Evolutionary conservation across 257 asterid species (phyloP).

Genomic region (Phtheirospermum japonicum): DNA sequence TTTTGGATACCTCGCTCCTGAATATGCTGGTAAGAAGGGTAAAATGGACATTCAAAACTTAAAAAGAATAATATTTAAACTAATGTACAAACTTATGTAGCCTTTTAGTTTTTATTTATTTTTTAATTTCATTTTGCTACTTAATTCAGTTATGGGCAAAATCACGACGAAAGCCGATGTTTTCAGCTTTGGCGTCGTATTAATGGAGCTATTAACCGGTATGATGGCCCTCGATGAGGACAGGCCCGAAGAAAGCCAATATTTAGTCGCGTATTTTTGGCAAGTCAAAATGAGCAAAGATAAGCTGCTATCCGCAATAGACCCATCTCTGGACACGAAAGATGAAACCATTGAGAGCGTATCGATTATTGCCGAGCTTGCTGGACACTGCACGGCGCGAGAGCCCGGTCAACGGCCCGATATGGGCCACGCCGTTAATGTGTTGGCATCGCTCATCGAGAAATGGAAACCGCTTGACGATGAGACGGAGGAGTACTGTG

Average conservation of each 20-base stretch:
- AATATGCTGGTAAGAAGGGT: constrained; percentile 68
- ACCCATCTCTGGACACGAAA: constrained; percentile 51
- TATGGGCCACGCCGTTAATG: constrained; percentile 81
- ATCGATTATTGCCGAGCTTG: constrained; percentile 69
- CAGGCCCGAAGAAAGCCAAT: constrained; percentile 86
- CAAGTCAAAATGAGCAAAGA: constrained; percentile 55
- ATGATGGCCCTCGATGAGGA: constrained; percentile 71
- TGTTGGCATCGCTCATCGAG: constrained; percentile 70
- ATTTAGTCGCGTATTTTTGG: constrained; percentile 88
- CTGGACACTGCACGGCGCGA: constrained; percentile 87
- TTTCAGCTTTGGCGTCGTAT: constrained; percentile 78
- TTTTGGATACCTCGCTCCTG: constrained; percentile 89
- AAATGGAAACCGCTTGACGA: constrained; percentile 73
- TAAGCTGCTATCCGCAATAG: constrained; percentile 62
- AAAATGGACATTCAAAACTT: neutral
- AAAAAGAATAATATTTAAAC: too few species aligned
- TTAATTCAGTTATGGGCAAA: constrained; percentile 69
- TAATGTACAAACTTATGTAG: too few species aligned
- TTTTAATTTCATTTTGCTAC: neutral
- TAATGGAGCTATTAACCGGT: constrained; percentile 90
- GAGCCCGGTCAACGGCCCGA: constrained; percentile 89
- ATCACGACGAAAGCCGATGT: constrained; percentile 88
- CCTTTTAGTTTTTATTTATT: too few species aligned
- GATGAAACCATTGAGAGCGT: constrained; percentile 55
- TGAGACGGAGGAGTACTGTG: constrained; percentile 71